phyloP scores from a whole-genome alignment of 495 filamentous ascomycete genomes.

The Aspergillus heteromorphus region DNA sequence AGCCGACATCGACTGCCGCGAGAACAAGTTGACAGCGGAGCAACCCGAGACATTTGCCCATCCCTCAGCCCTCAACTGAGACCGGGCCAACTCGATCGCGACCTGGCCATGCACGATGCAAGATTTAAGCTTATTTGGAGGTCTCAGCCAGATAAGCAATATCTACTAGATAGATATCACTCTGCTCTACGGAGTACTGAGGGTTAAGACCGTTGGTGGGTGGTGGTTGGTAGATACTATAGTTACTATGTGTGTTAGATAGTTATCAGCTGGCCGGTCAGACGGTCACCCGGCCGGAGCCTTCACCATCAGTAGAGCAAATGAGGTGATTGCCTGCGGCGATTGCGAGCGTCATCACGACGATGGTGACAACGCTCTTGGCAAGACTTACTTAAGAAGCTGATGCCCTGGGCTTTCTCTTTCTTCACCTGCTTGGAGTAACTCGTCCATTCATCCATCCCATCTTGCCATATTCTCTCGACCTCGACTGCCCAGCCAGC shows the following conservation, averaged over 20 bases:
- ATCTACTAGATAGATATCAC: too few species aligned
- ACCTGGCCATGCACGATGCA: slow-evolving; percentile 1
- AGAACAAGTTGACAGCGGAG: slow-evolving; percentile 6
- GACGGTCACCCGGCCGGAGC: background rate
- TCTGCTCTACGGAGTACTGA: too few species aligned
- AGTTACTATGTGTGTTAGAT: too few species aligned
- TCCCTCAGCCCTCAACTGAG: slow-evolving; percentile 8
- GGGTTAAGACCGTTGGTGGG: too few species aligned
- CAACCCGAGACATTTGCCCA: slow-evolving; percentile 1
- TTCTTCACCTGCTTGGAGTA: background rate
- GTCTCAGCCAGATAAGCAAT: too few species aligned
- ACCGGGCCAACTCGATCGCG: slow-evolving; percentile 10
- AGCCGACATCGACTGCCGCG: slow-evolving; percentile 28
- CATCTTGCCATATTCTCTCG: too few species aligned
- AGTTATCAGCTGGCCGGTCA: background rate
- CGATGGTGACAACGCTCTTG: slow-evolving; percentile 25
- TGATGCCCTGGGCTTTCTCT: background rate
- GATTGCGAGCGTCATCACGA: slow-evolving; percentile 27
- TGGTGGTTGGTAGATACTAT: too few species aligned
- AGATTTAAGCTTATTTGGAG: slow-evolving; percentile 24
- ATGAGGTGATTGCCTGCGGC: slow-evolving; percentile 35
- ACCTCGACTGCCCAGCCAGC: too few species aligned
- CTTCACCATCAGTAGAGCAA: slow-evolving; percentile 3
- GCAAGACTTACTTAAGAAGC: slow-evolving; percentile 20
- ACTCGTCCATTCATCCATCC: background rate